A percentile compares a stretch with the other conserved stretches of the same genome.
Conservation (phyloP, 164 flowering plant species). For the Taxillus chinensis region DNA sequence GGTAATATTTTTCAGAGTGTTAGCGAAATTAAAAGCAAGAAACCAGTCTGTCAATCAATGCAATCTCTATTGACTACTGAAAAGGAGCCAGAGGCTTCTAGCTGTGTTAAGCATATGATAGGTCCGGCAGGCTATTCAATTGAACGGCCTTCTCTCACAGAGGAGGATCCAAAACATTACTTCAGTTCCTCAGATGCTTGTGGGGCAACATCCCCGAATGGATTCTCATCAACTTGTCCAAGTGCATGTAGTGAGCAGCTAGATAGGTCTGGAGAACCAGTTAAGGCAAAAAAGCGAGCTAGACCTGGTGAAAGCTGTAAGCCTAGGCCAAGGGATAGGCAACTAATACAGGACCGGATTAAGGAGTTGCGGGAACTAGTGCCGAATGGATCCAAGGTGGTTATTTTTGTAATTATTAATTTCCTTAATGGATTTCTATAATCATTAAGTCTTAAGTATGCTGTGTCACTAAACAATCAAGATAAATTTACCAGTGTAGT, state of each 20-base stretch:
- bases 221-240: conserved; percentile 37
- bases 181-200: conserved; percentile 31
- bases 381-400: conserved; percentile 82
- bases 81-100: conserved; percentile 25
- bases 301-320: conserved; percentile 66
- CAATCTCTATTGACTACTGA: conserved; percentile 39
- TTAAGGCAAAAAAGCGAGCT: conserved; percentile 55
- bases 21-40: conserved; percentile 25
- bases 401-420: background rate
- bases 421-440: background rate
- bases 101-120: conserved; percentile 17
- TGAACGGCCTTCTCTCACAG: conserved; percentile 17
- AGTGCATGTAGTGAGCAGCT: conserved; percentile 42
- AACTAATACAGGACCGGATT: conserved; percentile 78
- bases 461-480: conserved; percentile 10
- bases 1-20: conserved; percentile 30
- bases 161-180: conserved; percentile 20
- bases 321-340: conserved; percentile 83
- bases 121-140: conserved; percentile 28
- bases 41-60: conserved; percentile 23
- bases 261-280: conserved; percentile 30
- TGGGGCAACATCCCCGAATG: conserved; percentile 26
- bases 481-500: conserved; percentile 53
- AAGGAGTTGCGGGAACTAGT: conserved; percentile 79
- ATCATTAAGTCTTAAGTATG: background rate